Base-by-base conservation (phyloP, 345 rosid genomes). In the Psidium friedrichsthalianum region DNA sequence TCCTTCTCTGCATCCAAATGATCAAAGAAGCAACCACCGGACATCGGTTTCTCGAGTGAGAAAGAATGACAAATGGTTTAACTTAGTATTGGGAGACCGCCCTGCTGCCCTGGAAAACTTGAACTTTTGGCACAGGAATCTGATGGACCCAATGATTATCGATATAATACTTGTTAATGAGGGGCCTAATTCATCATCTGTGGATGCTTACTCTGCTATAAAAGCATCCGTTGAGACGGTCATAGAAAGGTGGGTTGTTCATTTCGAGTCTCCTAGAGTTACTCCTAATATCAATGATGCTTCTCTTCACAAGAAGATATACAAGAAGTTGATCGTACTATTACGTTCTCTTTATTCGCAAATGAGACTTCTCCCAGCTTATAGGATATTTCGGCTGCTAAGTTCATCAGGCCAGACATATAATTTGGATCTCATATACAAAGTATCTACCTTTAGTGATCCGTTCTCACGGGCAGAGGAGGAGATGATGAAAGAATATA, bases 1-100 rank as follows among this genome's bases (percentile, higher is more conserved):
- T 86, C 98, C 98, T 86, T 96, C 94, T 84, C 89, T 95, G 88
- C 94, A 88, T 85, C 89, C 86, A 8, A 91, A 87, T 78, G 92
- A 87, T 42, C 47, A 10, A 69, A 92, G 88, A 16, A 82, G 76
- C 76, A 85, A 88, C 64, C 91, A 87, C n/a, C 83, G 82, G 47
- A 82, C 82, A 20, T 90, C 95, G 1, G 87, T 56, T 90, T 88
- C 87, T 82, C 91, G 91, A 61, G 91, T 86, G 51, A 94, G 85
- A 86, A 95, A 91, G 93, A 96, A 92, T 59, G 99, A 96, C 87
- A 95, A 90, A 92, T 96, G 99, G 99, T 96, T 96, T 88, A 94
- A 95, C 90, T 90, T 96, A 83, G 93, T 93, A 5, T 90, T 95
- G 86, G 99, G 99, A 74, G 96, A 92, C 86, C 96, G 96, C 85